Base-by-base conservation (phyloP, 495 filamentous ascomycete species). In the Haplographium delicatum region DNA sequence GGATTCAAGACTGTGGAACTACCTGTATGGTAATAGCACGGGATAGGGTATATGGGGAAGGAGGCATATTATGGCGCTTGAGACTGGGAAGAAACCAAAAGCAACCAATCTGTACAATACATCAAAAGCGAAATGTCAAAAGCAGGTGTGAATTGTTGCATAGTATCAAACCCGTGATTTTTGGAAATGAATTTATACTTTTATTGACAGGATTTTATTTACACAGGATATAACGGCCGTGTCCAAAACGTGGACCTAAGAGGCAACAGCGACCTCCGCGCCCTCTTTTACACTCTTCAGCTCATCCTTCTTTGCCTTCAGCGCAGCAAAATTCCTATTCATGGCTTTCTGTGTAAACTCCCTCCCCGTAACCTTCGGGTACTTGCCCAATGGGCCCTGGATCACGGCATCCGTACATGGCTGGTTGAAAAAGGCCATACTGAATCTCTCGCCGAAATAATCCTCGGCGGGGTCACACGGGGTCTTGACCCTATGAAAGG, bases 361-460 rank as follows among this genome's bases (percentile, higher is more conserved):
- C 38, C 70, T 71, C 15, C 79, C 78, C 0, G 81, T 81, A 35
- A 81, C 70, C 44, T 65, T 58, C 10, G 77, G 75, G 62, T 84
- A 83, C 60, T 84, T 84, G 65, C 76, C 76, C 58, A 62, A 22
- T 10, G 80, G 80, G 2, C 79, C 81, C 52, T 81, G 76, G 47
- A 84, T 80, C 46, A 69, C 60, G n/a, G 73, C 68, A 65, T 82
- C 72, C 57, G 70, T 73, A 58, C 73, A 76, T 2, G 82, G 77
- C 62, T 84, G 81, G 47, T 84, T 84, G 59, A 85, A 85, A 43
- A 73, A 84, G 37, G 80, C 82, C 52, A 85, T 78, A 56, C 75
- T 80, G 56, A 84, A 83, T 43, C 82, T 68, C 53, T 71, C 66
- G 25, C 75, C 74, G 54, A 72, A 82, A 61, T 74, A 79, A 53